Evolutionary conservation across 1,139 yeast species (phyloP), one percentile per base, ranked within the genome.

Genomic region (Yamadazyma triangularis): DNA sequence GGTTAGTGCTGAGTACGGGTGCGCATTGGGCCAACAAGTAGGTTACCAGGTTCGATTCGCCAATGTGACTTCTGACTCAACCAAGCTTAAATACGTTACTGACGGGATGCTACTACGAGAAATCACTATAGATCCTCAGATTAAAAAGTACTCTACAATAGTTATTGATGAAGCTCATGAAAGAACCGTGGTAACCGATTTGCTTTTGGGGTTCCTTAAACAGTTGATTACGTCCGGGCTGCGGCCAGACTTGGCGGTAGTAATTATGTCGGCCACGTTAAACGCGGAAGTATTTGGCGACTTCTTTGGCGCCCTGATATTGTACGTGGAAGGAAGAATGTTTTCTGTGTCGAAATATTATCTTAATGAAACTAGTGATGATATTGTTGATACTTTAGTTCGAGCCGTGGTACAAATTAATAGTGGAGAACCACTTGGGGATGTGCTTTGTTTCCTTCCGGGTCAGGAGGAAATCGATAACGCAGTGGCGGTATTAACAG

Each of bases 401-500:
- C 76, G 83, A 42, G 65, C 91, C 2, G 77, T 87, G 12, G 73
- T 85, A 4, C 96, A 89, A 50, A 65, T 88, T 10, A 89, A 91
- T 51, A 65, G 73, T 44, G 68, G 84, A 2, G 96, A 91, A 52
- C 82, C 72, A 15, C 69, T 76, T 27, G 99, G 99, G 24, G 99
- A 93, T 53, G 73, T 91, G 10, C 59, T 91, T 22, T 93, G 93
- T 38, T 91, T 91, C 50, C 60, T 91, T 33, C 93, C 97, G 0
- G 98, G 98, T 42, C 97, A 93, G 55, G 99, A 91, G 51, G 98
- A 91, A 51, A 91, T 91, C 55, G 98, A 91, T 51, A 83, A 81
- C 42, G 82, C 87, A 18, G 89, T 81, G 0, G 72, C 73, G 21
- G 61, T 80, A 1, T 57, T 91, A 33, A 67, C 64, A 26, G 72